phyloP scores from a whole-genome alignment of 1,284 basidiomycete species.

The Trametes hirsuta region DNA sequence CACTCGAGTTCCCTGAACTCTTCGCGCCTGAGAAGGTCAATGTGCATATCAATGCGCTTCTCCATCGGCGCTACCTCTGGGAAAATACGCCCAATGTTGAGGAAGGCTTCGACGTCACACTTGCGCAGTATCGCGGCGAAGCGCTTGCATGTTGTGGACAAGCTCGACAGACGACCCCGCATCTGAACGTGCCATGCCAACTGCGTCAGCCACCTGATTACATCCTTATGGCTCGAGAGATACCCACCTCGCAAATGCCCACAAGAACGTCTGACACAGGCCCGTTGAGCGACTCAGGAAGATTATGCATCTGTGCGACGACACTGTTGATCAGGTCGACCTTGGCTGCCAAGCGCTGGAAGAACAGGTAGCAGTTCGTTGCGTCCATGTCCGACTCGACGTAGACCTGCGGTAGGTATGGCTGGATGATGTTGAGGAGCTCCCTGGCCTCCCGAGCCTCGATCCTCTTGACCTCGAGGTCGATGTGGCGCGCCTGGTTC shows the following conservation, averaged over 20 bases:
- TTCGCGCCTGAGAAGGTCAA: slow-evolving; percentile 81
- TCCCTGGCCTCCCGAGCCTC: slow-evolving; percentile 84
- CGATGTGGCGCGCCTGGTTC: slow-evolving; percentile 86
- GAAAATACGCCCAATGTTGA: slow-evolving; percentile 83
- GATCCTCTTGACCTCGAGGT: slow-evolving; percentile 83
- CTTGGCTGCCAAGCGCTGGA: slow-evolving; percentile 85
- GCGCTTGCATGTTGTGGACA: slow-evolving; percentile 84
- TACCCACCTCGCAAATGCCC: slow-evolving; percentile 82
- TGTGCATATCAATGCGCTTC: slow-evolving; percentile 89
- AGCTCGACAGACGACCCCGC: slow-evolving; percentile 77
- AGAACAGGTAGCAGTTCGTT: slow-evolving; percentile 87
- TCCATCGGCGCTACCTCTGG: slow-evolving; percentile 88
- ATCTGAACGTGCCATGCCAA: slow-evolving; percentile 49
- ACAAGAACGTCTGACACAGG: slow-evolving; percentile 82
- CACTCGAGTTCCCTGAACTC: slow-evolving; percentile 94
- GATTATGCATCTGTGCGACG: slow-evolving; percentile 78
- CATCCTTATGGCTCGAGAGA: slow-evolving; percentile 21
- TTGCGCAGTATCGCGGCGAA: slow-evolving; percentile 82
- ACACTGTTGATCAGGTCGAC: slow-evolving; percentile 82
- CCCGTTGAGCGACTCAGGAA: slow-evolving; percentile 83
- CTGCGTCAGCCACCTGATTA: neutral
- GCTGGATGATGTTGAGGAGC: slow-evolving; percentile 69
- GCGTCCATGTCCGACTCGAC: slow-evolving; percentile 87
- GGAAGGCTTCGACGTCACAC: slow-evolving; percentile 82
- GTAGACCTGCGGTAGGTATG: slow-evolving; percentile 26